These are phyloP conservation scores for Fusarium mexicanum DNA, from an alignment of 2,329 filamentous ascomycete species.

Conservation along the genomic window DNA sequence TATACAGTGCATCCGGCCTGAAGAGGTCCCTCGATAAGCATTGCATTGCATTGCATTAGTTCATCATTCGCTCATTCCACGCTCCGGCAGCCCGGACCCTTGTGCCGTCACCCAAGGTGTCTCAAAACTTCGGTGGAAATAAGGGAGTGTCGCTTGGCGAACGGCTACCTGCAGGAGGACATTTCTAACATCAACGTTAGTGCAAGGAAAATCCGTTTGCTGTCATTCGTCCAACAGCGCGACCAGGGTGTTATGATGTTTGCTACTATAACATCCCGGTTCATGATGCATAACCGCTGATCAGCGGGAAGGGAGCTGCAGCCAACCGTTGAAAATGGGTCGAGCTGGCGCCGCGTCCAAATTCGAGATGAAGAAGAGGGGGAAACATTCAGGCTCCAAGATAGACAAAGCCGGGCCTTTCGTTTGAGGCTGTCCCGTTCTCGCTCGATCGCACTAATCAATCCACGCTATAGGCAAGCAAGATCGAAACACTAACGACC, in stretches of 20 bases:
- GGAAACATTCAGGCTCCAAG: neutral
- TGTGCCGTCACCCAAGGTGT: conserved; percentile 3
- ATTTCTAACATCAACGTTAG: conserved; percentile 5
- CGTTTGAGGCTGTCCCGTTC: neutral
- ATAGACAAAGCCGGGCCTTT: neutral
- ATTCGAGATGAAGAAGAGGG: conserved; percentile 1
- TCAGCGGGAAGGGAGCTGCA: conserved; percentile 23
- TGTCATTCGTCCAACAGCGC: conserved; percentile 5
- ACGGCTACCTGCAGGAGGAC: conserved; percentile 10
- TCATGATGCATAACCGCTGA: conserved; percentile 26
- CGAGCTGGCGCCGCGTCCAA: neutral
- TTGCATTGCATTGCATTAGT: conserved; percentile 31
- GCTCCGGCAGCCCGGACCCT: conserved; percentile 26
- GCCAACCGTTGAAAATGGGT: conserved; percentile 7
- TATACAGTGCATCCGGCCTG: conserved; percentile 2
- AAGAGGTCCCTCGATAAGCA: conserved; percentile 19
- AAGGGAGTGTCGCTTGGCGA: neutral
- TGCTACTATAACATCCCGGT: conserved; percentile 13
- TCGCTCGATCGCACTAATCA: neutral
- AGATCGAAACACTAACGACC: neutral
- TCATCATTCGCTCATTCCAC: conserved; percentile 15
- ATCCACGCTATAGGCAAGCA: neutral
- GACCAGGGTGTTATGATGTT: conserved; percentile 20
- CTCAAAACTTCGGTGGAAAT: conserved; percentile 6
- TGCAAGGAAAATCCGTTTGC: neutral